Evolutionary conservation across 1,139 yeast species (phyloP), one percentile per base, ranked within the genome.

Genomic region (Meyerozyma athensensis): DNA sequence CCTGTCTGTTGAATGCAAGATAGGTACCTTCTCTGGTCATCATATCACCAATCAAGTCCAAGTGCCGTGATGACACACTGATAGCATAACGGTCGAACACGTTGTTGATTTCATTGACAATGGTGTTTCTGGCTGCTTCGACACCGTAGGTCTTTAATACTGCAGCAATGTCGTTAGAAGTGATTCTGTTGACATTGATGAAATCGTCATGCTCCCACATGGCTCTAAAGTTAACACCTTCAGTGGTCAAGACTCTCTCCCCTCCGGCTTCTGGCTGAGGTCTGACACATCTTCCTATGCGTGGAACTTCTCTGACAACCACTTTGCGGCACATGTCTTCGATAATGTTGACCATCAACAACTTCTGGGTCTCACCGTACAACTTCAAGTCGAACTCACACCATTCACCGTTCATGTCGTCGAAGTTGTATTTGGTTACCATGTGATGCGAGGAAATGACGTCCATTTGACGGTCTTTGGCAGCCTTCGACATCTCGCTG

Each of bases 11-110:
- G 72, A 94, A 94, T 19, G 99, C 96, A 60, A 92, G 70, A 59
- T 90, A 94, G 3, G 94, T 79, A 54, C 99, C 99, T 66, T 92
- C 97, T 61, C 98, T 80, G 4, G 99, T 94, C 99, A 94, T 94
- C 90, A 87, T 86, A 63, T 94, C 99, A 46, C 96, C 98, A 63
- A 94, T 84, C 60, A 94, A 77, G 58, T 92, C 97, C 68, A 94
- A 79, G 68, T 94, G 99, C 62, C 98, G 89, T 38, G 79, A 69
- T 43, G 95, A 86, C 45, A 94, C 98, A 45, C 90, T 72, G 59
- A 94, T 94, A 53, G 97, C 98, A 63, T 92, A 92, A 41, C 95
- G 90, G 49, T 87, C 87, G 79, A 94, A 94, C 54, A 94, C 98
- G 53, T 87, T 84, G 65, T 87, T 85, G 60, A 94, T 86, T 74